Conservation (phyloP, 2,329 filamentous ascomycete species). For the Alternaria burnsii region DNA sequence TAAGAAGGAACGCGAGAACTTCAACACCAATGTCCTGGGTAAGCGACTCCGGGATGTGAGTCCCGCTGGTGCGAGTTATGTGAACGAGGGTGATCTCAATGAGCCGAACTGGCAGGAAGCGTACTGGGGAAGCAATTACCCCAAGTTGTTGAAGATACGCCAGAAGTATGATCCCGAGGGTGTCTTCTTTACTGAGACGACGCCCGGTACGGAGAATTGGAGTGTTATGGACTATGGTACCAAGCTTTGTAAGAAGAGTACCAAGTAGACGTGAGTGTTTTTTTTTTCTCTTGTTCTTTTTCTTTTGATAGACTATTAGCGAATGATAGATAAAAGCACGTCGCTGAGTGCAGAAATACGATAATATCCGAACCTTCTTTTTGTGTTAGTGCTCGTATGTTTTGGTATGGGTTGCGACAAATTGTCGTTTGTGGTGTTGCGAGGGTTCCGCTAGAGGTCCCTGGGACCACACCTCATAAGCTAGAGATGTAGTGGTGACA, state of each 20-base stretch:
- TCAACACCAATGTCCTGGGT: conserved; percentile 44
- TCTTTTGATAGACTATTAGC: neutral
- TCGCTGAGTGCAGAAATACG: neutral
- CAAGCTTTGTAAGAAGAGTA: conserved; percentile 43
- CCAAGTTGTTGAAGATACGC: conserved; percentile 38
- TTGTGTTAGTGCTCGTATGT: neutral
- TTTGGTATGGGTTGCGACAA: neutral
- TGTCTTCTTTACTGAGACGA: conserved; percentile 47
- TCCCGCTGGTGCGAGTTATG: conserved; percentile 45
- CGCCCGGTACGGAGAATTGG: conserved; percentile 48
- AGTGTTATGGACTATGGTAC: conserved; percentile 45
- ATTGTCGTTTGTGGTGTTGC: neutral
- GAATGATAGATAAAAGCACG: neutral
- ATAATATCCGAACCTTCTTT: neutral
- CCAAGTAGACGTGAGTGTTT: neutral
- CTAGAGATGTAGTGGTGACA: neutral
- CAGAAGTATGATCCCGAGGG: conserved; percentile 47
- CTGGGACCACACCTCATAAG: neutral
- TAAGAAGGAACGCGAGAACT: conserved; percentile 37
- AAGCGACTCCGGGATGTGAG: conserved; percentile 41
- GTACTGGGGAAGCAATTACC: conserved; percentile 49
- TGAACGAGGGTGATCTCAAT: conserved; percentile 49
- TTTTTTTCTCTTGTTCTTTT: neutral
- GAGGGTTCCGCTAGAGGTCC: neutral
- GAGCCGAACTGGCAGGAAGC: conserved; percentile 49